phyloP scores from a whole-genome alignment of 495 filamentous ascomycete species.

The Penicillium fimorum region DNA sequence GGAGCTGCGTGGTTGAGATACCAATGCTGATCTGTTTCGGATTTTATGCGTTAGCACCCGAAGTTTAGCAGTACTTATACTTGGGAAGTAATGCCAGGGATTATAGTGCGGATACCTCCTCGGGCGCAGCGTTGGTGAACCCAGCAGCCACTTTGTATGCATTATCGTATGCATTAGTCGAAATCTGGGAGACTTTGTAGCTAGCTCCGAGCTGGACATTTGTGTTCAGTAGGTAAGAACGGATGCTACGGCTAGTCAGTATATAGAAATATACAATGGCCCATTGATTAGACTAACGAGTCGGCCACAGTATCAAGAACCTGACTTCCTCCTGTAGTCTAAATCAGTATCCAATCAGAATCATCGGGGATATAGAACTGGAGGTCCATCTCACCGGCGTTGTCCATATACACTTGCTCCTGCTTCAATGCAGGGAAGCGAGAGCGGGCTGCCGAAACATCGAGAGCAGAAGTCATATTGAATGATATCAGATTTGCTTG shows the following conservation, averaged over 20 bases:
- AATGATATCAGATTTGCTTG: neutral
- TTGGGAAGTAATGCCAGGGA: neutral
- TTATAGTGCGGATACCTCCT: slow-evolving; percentile 55
- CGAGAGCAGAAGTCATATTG: slow-evolving; percentile 36
- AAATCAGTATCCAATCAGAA: neutral
- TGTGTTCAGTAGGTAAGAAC: slow-evolving; percentile 60
- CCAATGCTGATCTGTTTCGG: slow-evolving; percentile 44
- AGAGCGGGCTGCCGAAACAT: slow-evolving; percentile 53
- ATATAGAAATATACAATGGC: neutral
- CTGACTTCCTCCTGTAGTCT: slow-evolving; percentile 60
- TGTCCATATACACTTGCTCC: slow-evolving; percentile 70
- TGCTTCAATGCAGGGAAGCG: slow-evolving; percentile 65
- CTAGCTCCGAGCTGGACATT: slow-evolving; percentile 73
- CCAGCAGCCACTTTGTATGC: slow-evolving; percentile 61
- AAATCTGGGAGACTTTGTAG: slow-evolving; percentile 54
- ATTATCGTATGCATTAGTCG: slow-evolving; percentile 52
- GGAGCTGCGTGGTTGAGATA: slow-evolving; percentile 68
- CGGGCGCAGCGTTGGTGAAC: slow-evolving; percentile 63
- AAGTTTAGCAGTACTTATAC: neutral
- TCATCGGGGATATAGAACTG: neutral
- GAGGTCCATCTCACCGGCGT: slow-evolving; percentile 45
- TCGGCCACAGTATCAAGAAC: slow-evolving; percentile 61
- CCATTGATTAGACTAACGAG: slow-evolving; percentile 45
- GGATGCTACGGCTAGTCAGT: slow-evolving; percentile 47
- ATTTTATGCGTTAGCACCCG: neutral